Base-by-base conservation (phyloP, 129 eudicot species). In the Centrapalus pauciflorus region DNA sequence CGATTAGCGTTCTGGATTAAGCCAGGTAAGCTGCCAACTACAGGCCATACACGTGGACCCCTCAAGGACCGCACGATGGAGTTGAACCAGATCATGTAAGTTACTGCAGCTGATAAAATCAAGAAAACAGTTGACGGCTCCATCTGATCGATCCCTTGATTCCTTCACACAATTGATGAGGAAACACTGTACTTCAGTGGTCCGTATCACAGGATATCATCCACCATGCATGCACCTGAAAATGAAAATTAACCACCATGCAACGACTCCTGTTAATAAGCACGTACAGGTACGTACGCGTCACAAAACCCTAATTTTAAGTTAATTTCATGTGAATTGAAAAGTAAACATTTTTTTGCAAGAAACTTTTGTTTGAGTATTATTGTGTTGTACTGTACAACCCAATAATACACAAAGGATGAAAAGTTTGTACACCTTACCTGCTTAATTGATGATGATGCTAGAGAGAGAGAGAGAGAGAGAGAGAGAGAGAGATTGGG, bases 31-130 rank as follows among this genome's bases (percentile, higher is more conserved):
- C 88, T 83, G 3, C 88, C 88, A 8, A 83, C 16, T 27, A 83
- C 2, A 9, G 88, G 88, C 88, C 88, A 83, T 40, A 79, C 70
- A 30, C 79, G 77, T 14, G 88, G 88, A 51, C 88, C 88, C 19
- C n/a, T 79, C n/a, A 82, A 11, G 1, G 84, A 33, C 71, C 77
- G 73, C 0, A 64, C 41, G 41, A 79, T 70, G 14, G 71, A 46
- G 26, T 40, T 79, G 77, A 82, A 82, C 87, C 87, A 82, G 13
- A 75, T 55, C 28, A 61, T 43, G 57, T 82, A 79, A 2, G 79
- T 77, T 19, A 58, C 71, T 9, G 71, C 54, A 30, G 66, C 17
- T 2, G 81, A 57, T 21, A 82, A 37, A 12, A 78, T 20, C 67
- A 82, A 38, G 66, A 61, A 61, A 3, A 19, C 73, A 4, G 79